A percentile compares a stretch with the other conserved stretches of the same genome.
phyloP scores from a whole-genome alignment of 139 green algal genomes.

The Bryopsis sp. region DNA sequence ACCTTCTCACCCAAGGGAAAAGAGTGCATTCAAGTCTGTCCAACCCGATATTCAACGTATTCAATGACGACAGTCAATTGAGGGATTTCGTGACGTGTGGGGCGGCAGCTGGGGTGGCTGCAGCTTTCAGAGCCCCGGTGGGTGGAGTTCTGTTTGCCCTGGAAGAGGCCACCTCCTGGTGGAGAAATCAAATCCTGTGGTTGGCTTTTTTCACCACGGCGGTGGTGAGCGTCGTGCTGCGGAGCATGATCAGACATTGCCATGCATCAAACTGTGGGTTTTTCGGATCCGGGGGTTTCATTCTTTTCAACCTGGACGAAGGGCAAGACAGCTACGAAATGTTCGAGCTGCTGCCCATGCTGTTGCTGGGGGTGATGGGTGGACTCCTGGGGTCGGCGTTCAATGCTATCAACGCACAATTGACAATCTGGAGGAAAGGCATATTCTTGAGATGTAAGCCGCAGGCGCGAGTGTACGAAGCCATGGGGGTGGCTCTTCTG shows the following conservation, averaged over 20 bases:
- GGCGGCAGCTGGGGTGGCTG: constrained; percentile 62
- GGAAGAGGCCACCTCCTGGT: constrained; percentile 67
- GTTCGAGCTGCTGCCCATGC: constrained; percentile 63
- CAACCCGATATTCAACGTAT: constrained; percentile 36
- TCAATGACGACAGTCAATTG: constrained; percentile 65
- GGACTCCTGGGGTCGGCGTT: constrained; percentile 62
- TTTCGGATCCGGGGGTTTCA: constrained; percentile 61
- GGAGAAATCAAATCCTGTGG: constrained; percentile 64
- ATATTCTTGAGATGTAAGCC: background rate
- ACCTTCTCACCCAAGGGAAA: constrained; percentile 10
- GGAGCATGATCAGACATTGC: constrained; percentile 2
- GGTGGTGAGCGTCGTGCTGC: constrained; percentile 31
- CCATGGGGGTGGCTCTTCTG: constrained; percentile 35
- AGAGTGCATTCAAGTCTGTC: background rate
- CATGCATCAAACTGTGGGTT: constrained; percentile 42
- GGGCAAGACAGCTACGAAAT: constrained; percentile 54
- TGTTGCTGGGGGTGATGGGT: constrained; percentile 65
- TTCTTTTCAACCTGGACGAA: constrained; percentile 66
- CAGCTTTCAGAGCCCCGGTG: constrained; percentile 69
- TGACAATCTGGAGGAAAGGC: constrained; percentile 40
- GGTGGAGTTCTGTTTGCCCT: constrained; percentile 81
- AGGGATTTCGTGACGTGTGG: constrained; percentile 66
- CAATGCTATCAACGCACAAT: constrained; percentile 47
- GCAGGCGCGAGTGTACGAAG: constrained; percentile 35
- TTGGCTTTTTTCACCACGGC: constrained; percentile 73